Evolutionary conservation across 768 basidiomycete species (phyloP).

Genomic region (Dentipellis sp.): DNA sequence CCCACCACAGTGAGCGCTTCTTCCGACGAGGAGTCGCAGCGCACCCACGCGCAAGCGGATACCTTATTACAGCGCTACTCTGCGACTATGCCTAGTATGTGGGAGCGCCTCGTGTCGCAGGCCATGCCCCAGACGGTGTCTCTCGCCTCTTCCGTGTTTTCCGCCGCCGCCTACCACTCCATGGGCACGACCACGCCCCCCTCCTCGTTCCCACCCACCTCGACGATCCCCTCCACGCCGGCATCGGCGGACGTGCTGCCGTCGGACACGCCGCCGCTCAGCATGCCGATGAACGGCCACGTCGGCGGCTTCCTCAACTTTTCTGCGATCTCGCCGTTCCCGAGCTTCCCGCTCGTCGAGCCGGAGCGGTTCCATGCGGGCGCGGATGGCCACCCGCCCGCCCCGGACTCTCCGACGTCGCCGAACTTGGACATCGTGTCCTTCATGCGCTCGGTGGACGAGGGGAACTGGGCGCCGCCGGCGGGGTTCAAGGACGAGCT

Average conservation of each 20-base stretch:
- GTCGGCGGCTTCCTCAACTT: not conserved
- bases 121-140: not conserved
- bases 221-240: not conserved
- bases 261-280: not conserved
- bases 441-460: conserved; percentile 44
- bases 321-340: not conserved
- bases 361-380: conserved; percentile 24
- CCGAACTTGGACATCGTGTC: conserved; percentile 3
- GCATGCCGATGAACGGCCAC: not conserved
- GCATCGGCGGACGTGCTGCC: not conserved
- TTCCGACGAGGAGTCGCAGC: not conserved
- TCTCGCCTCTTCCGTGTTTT: not conserved
- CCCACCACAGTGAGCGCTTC: not conserved
- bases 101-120: not conserved
- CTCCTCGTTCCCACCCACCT: not conserved
- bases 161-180: not conserved
- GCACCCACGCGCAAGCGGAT: not conserved
- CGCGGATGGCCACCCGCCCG: conserved; percentile 18
- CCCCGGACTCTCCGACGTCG: not conserved
- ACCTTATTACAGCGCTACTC: not conserved
- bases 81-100: not conserved
- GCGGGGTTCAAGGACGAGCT: conserved; percentile 74
- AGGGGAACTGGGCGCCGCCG: conserved; percentile 61
- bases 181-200: not conserved
- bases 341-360: not conserved